Conservation (phyloP, 2,329 filamentous ascomycete species). For the Trichoderma hamatum region DNA sequence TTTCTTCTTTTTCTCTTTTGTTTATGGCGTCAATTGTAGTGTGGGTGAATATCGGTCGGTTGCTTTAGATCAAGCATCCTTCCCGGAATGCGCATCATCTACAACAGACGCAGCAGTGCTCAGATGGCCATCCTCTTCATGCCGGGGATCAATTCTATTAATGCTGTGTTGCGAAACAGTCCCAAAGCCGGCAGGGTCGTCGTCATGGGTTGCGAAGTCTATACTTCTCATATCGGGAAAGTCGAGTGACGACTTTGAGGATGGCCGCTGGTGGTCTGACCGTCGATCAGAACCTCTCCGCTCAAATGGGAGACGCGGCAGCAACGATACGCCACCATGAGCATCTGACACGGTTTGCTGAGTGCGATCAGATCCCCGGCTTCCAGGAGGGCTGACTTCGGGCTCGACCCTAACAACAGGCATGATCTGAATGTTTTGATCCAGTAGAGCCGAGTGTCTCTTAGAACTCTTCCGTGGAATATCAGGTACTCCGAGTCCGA, state of each 20-base stretch:
- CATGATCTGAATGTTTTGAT: slow-evolving; percentile 38
- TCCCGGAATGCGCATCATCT: slow-evolving; percentile 38
- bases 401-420: slow-evolving; percentile 41
- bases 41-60: neutral
- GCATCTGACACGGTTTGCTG: neutral
- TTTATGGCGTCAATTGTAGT: neutral
- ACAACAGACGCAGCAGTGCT: slow-evolving; percentile 62
- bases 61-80: neutral
- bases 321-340: slow-evolving; percentile 28
- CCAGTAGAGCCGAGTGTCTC: slow-evolving; percentile 52
- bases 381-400: slow-evolving; percentile 30
- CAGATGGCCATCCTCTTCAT: slow-evolving; percentile 49
- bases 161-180: slow-evolving; percentile 62
- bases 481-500: slow-evolving; percentile 52
- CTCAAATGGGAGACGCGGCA: slow-evolving; percentile 57
- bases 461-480: slow-evolving; percentile 76
- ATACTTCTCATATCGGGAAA: slow-evolving; percentile 51
- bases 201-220: slow-evolving; percentile 46
- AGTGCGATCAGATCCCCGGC: slow-evolving; percentile 25
- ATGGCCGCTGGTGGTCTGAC: slow-evolving; percentile 57
- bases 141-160: slow-evolving; percentile 55
- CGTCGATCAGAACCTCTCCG: slow-evolving; percentile 57
- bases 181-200: slow-evolving; percentile 58
- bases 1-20: neutral
- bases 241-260: slow-evolving; percentile 54